Base-by-base conservation (phyloP, 1,139 yeast genomes). In the Yamadazyma trypodendri region DNA sequence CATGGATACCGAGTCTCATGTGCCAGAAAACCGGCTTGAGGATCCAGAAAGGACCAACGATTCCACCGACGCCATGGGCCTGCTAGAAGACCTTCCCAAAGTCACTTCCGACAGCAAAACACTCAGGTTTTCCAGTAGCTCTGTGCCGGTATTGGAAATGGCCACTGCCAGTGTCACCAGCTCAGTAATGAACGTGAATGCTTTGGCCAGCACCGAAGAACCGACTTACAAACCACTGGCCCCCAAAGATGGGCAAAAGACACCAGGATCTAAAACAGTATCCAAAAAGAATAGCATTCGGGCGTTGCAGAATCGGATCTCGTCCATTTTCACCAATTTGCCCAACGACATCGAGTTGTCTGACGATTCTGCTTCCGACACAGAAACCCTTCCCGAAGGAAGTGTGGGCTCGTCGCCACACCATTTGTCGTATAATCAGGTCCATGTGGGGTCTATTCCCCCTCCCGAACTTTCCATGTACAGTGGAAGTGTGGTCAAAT, bases 291-390 rank as follows among this genome's bases (percentile, higher is more conserved):
- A 37, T 16, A 44, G 46, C 25, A 38, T 32, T 11, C 42, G 34
- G 23, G 42, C 58, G 10, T 46, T 60, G 5, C 60, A 51, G 41
- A 60, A 52, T 40, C 48, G 57, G 42, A 67, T 67, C 10, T 58
- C 73, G 1, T 61, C 74, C 6, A 64, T 70, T 2, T 72, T 72
- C 50, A 72, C 65, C 41, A 72, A 72, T 35, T 51, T 72, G 11
- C 77, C 77, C 9, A 72, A 72, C 46, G 77, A 72, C 51, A 69
- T 72, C 37, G 77, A 71, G 42, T 49, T 72, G 7, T 68, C 75
- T 0, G 77, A 72, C 40, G 77, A 71, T 48, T 68, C 75, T 3
- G 75, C 72, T 5, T 66, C 73, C 2, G 76, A 70, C 36, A 50
- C 55, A 35, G 76, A 70, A 31, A 63, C 73, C 1, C 55, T 65